Evolutionary conservation across 352 stramenopile genomes (phyloP), one percentile per base, ranked within the genome.

Genomic region (Globisporangium irregulare): DNA sequence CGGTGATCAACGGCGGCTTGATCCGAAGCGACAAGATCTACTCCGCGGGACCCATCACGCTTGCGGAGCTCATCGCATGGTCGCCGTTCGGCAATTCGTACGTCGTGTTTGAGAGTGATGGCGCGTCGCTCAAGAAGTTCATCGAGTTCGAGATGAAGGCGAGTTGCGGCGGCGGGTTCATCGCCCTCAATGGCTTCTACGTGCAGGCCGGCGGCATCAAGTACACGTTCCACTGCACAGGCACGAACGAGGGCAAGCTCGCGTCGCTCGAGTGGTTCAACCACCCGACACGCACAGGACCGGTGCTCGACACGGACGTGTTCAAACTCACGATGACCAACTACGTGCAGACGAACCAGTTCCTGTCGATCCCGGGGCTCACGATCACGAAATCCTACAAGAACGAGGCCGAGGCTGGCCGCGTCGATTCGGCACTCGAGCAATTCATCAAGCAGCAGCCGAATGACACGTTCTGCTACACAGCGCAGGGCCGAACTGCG

Each of bases 71-170:
- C 56, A 69, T 91, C 48, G 73, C 76, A 0, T 90, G 82, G 80
- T 89, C 81, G 41, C 84, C 84, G 20, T 92, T 92, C 56, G 84
- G 82, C 22, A 88, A 92, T 68, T 84, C 73, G 14, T 68, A 91
- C 14, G 79, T 89, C 69, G 76, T 86, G n/a, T 75, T 81, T 8
- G 51, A 80, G 64, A 90, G 76, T 3, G 80, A 90, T 48, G 85
- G 82, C 14, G 72, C 69, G 7, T 88, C 77, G 59, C 67, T 91
- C 59, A 90, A 89, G 75, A 74, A 82, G 41, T 90, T 78, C 51
- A 73, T 93, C 62, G 74, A 66, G 22, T 73, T 70, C 24, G 73
- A 91, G 64, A 86, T 89, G 78, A 51, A 60, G 29, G 73, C 48
- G 3, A 86, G 66, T 62, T 91, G 85, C 56, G 85, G 80, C 18